Evolutionary conservation across 2,329 filamentous ascomycete genomes (phyloP).

Genomic region (Ophiostoma quercus): DNA sequence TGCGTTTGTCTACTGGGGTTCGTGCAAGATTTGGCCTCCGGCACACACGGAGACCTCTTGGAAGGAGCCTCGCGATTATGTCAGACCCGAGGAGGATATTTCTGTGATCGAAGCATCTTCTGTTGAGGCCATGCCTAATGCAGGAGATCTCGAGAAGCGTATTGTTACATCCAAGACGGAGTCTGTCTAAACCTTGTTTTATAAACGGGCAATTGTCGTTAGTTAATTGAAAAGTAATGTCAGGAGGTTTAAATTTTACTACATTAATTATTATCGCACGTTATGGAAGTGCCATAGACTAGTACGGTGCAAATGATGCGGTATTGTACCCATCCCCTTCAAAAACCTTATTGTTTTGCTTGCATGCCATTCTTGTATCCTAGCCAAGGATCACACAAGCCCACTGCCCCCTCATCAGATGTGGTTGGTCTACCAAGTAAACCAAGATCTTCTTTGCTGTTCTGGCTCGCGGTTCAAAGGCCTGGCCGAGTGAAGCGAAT

Average conservation of each 20-base stretch:
- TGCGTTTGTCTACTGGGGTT: conserved; percentile 28
- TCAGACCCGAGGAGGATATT: conserved; percentile 31
- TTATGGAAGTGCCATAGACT: not conserved
- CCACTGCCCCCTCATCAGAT: not conserved
- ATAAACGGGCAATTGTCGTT: not conserved
- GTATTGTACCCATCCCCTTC: too few species aligned
- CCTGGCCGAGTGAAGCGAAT: not conserved
- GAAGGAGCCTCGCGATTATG: conserved; percentile 27
- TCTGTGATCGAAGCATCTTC: conserved; percentile 2
- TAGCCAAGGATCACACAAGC: too few species aligned
- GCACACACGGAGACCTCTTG: conserved; percentile 25
- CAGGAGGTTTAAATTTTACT: too few species aligned
- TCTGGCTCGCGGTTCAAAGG: not conserved
- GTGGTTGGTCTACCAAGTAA: not conserved
- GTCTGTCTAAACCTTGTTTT: not conserved
- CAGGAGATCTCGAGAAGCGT: conserved; percentile 9
- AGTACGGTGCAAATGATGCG: too few species aligned
- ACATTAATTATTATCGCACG: not conserved
- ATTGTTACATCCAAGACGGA: not conserved
- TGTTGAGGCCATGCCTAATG: not conserved
- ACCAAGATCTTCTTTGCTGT: not conserved
- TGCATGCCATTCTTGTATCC: not conserved
- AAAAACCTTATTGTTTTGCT: not conserved
- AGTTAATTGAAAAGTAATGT: not conserved
- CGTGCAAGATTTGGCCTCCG: conserved; percentile 27